Conservation (phyloP, 495 filamentous ascomycete genomes). For the Podospora pseudocomata region DNA sequence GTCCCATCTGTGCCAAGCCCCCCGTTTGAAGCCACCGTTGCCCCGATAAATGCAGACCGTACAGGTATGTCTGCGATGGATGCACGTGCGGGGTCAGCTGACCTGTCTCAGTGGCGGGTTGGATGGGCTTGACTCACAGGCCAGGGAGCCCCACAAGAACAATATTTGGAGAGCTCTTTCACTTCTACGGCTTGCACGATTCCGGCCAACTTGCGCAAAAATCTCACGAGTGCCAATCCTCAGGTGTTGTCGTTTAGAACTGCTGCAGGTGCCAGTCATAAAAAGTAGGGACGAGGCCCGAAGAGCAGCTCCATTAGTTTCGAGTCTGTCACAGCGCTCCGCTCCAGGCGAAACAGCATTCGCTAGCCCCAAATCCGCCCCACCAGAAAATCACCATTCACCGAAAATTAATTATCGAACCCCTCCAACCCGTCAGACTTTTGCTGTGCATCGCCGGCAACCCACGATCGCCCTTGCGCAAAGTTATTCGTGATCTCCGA, state of each 20-base stretch:
- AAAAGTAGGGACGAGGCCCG: not conserved
- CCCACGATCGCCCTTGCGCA: slow-evolving; percentile 21
- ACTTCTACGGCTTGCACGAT: not conserved
- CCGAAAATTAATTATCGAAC: slow-evolving; percentile 34
- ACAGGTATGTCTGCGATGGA: not conserved
- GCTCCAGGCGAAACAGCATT: slow-evolving; percentile 2
- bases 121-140: not conserved
- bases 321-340: slow-evolving; percentile 6
- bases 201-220: not conserved
- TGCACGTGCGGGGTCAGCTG: slow-evolving; percentile 1
- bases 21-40: not conserved
- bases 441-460: slow-evolving; percentile 21
- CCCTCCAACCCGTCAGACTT: slow-evolving; percentile 31
- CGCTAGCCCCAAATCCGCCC: slow-evolving; percentile 36
- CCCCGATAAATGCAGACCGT: not conserved
- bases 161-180: slow-evolving; percentile 4
- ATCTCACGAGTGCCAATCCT: not conserved
- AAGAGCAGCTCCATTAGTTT: slow-evolving; percentile 1
- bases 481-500: slow-evolving; percentile 13
- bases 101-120: not conserved
- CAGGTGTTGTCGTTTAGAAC: not conserved
- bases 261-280: not conserved
- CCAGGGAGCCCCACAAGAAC: slow-evolving; percentile 1
- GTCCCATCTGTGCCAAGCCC: slow-evolving; percentile 1
- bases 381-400: slow-evolving; percentile 38